These are phyloP conservation scores for Streptanthus diversifolius DNA, from an alignment of 345 rosid species.

Conservation along the genomic window DNA sequence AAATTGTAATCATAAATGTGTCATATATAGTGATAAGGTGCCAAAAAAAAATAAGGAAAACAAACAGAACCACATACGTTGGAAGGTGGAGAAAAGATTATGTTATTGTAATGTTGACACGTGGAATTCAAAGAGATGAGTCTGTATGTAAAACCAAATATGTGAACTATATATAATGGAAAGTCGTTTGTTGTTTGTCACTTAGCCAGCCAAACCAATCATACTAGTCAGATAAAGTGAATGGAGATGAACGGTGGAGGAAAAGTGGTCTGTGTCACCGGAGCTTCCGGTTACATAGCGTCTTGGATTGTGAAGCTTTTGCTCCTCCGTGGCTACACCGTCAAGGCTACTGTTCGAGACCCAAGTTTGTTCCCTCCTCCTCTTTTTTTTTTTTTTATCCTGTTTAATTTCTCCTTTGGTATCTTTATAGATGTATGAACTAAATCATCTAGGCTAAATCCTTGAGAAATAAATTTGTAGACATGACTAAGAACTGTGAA, in stretches of 20 bases:
- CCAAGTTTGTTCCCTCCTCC: conserved; percentile 36
- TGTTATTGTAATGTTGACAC: background rate
- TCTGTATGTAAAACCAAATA: background rate
- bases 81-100: background rate
- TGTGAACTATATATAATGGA: background rate
- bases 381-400: background rate
- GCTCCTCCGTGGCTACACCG: conserved; percentile 47
- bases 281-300: conserved; percentile 50
- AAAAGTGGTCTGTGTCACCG: conserved; percentile 50
- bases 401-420: background rate
- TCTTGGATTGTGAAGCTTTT: conserved; percentile 53
- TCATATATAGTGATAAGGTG: background rate
- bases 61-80: background rate
- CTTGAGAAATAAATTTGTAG: background rate
- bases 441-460: background rate
- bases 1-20: background rate
- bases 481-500: no score
- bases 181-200: background rate
- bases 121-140: background rate
- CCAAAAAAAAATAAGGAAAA: background rate
- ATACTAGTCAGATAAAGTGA: background rate
- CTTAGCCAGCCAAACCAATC: background rate
- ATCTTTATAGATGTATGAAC: background rate
- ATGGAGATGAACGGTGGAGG: conserved; percentile 26
- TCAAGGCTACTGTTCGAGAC: conserved; percentile 46